Conservation (phyloP, 306 rosid genomes). For the Amphicarpaea edgeworthii region DNA sequence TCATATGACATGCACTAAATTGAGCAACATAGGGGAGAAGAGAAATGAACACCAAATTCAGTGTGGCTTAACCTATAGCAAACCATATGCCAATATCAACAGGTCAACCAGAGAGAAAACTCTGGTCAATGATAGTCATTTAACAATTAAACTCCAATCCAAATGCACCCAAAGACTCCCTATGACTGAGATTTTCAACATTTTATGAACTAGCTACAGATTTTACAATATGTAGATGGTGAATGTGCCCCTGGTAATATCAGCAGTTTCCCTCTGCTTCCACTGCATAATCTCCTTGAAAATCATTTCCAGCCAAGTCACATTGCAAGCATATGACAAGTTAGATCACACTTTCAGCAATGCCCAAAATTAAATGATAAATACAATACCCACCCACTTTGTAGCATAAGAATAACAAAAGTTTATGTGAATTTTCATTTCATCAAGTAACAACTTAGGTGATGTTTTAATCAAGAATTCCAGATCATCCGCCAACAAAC, state of each 20-base stretch:
- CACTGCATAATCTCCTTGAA: background rate
- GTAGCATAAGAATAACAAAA: background rate
- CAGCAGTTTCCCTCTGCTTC: background rate
- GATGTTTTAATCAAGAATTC: slow-evolving; percentile 1
- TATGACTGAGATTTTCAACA: slow-evolving; percentile 15
- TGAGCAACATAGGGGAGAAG: background rate
- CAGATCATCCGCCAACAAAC: background rate
- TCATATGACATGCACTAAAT: background rate
- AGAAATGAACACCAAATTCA: slow-evolving; percentile 12
- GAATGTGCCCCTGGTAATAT: background rate
- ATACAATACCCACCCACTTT: background rate
- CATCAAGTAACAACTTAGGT: background rate
- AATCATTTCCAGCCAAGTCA: background rate
- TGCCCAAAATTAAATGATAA: background rate
- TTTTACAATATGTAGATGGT: slow-evolving; percentile 25
- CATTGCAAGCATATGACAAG: background rate
- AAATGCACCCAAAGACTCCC: slow-evolving; percentile 1
- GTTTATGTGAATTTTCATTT: background rate
- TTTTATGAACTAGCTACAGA: slow-evolving; percentile 3
- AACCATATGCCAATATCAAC: slow-evolving; percentile 12
- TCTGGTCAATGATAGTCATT: slow-evolving; percentile 20
- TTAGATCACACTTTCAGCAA: background rate
- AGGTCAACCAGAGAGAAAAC: background rate
- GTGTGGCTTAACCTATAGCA: slow-evolving; percentile 18
- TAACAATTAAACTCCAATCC: background rate